Percentiles rank a stretch among this genome's conserved stretches.
phyloP scores from a whole-genome alignment of 306 rosid genomes.

The Ceratonia siliqua region DNA sequence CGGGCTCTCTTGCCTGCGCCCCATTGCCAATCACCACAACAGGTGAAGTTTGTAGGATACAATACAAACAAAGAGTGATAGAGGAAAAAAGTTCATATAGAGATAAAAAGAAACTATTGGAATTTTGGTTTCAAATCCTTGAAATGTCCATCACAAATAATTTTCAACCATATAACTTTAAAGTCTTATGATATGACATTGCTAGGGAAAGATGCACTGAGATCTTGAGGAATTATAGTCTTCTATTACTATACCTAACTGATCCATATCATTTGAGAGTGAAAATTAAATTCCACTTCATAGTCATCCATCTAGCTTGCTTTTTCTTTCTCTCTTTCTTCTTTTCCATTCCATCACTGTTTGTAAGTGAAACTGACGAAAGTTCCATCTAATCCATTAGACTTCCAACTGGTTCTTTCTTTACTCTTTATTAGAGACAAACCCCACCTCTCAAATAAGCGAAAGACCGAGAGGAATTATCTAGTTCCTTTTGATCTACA shows the following conservation, averaged over 20 bases:
- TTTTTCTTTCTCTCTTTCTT: slow-evolving; percentile 33
- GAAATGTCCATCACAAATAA: neutral
- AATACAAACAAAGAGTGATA: neutral
- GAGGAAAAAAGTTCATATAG: neutral
- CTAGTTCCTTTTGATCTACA: neutral
- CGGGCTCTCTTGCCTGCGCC: slow-evolving; percentile 48
- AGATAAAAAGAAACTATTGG: neutral
- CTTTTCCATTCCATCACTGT: slow-evolving; percentile 44
- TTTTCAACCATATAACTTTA: neutral
- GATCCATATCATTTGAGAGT: slow-evolving; percentile 46
- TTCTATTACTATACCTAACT: slow-evolving; percentile 31
- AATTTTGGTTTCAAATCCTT: slow-evolving; percentile 9
- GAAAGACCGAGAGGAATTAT: neutral
- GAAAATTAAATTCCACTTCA: slow-evolving; percentile 37
- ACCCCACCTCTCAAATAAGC: neutral
- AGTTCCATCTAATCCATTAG: slow-evolving; percentile 25
- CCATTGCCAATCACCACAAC: slow-evolving; percentile 55
- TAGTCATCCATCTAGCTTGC: slow-evolving; percentile 32
- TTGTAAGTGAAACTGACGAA: slow-evolving; percentile 53
- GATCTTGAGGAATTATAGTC: slow-evolving; percentile 27
- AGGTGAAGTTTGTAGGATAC: slow-evolving; percentile 49
- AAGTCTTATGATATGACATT: neutral
- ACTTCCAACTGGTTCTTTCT: neutral
- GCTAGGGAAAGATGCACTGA: slow-evolving; percentile 9
- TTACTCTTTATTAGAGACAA: neutral